Base-by-base conservation (phyloP, 2,329 filamentous ascomycete species). In the Botrytis paeoniae region DNA sequence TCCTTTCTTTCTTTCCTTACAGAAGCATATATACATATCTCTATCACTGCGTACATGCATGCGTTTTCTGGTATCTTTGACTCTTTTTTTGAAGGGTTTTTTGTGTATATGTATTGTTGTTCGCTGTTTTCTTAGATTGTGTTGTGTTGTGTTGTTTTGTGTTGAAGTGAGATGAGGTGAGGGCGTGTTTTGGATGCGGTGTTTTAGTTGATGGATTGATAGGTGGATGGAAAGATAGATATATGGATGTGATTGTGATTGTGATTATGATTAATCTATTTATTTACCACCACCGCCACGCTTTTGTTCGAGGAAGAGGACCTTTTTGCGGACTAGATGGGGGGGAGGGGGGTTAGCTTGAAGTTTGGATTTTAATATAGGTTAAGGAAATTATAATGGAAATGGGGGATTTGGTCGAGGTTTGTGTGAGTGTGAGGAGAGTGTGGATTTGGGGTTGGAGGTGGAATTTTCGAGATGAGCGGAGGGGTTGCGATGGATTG, bases 241-340 rank as follows among this genome's bases (percentile, higher is more conserved):
- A 20, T 20, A 20, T 20, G 18, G 18, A 45, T 22, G 43, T 45
- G 48, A 51, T n/a, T 51, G 48, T 54, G 48, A 54, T 41, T 22
- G 12, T 39, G 22, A 41, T n/a, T n/a, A 6, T 39, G 22, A 41
- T n/a, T n/a, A 6, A 41, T 41, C 25, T 20, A 63, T 39, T 60
- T 62, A 77, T 79, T 83, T 88, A 84, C 88, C 90, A 71, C 87
- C 87, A 72, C 87, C 87, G 82, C 91, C 92, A 81, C 94, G 92
- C 82, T 97, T 98, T 81, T 93, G 90, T 82, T 99, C 96, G 73
- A 98, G 88, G 84, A 99, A 99, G 43, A 99, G 87, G 45, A 99
- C 96, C 85, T 97, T 93, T 86, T 95, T 94, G 83, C 94, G 93
- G 72, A 99, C 96, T 97, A 78, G 43, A 77, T 57, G 16, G 68